Conservation (phyloP, 257 asterid species). For the Cinchona pubescens region DNA sequence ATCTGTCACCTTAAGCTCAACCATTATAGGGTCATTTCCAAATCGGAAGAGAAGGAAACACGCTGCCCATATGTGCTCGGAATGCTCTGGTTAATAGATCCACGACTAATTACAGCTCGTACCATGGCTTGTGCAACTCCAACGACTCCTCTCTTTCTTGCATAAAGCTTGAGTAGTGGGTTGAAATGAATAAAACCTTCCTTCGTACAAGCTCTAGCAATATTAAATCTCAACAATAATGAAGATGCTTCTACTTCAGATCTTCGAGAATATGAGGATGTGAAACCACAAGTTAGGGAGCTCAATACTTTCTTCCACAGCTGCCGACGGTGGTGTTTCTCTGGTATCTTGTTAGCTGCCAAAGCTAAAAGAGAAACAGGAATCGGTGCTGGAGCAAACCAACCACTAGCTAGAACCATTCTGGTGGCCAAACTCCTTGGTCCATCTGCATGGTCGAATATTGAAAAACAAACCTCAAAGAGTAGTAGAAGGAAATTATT, state of each 20-base stretch:
- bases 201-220: conserved; percentile 50
- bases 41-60: conserved; percentile 68
- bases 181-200: conserved; percentile 59
- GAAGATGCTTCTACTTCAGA: conserved; percentile 75
- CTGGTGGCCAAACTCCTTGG: conserved; percentile 84
- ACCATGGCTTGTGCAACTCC: conserved; percentile 69
- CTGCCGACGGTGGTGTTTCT: conserved; percentile 53
- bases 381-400: conserved; percentile 83
- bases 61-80: conserved; percentile 83
- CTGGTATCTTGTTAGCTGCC: conserved; percentile 80
- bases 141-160: conserved; percentile 51
- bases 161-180: conserved; percentile 51
- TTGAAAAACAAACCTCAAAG: conserved; percentile 91
- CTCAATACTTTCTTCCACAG: conserved; percentile 59
- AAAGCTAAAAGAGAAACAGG: conserved; percentile 57
- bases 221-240: conserved; percentile 51
- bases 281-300: conserved; percentile 64
- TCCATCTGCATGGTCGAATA: conserved; percentile 91
- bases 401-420: conserved; percentile 87
- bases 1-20: conserved; percentile 59
- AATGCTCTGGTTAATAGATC: conserved; percentile 39
- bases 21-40: conserved; percentile 61
- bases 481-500: conserved; percentile 80
- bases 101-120: conserved; percentile 51
- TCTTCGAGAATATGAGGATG: conserved; percentile 60